Base-by-base conservation (phyloP, 371 early-diverging fungal genomes). In the Polyrhizophydium stewartii region DNA sequence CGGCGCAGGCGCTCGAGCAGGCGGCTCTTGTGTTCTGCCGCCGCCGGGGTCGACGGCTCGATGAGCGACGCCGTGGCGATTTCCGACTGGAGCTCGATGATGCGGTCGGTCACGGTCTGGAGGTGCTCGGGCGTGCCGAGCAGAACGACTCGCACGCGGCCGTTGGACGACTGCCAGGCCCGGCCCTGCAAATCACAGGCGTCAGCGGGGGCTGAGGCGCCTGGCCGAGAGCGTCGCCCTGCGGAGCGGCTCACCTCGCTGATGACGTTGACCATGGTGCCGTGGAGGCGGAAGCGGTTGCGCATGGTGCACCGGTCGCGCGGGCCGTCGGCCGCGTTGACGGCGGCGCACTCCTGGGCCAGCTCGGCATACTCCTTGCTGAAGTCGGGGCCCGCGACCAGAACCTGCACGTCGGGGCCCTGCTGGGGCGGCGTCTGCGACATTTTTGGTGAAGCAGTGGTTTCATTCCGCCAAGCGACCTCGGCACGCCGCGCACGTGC, bases 211-310 rank as follows among this genome's bases (percentile, higher is more conserved):
- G n/a, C n/a, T n/a, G n/a, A n/a, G n/a, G n/a, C 3, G 3, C 35
- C 35, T 7, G 7, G 35, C 7, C 35, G 13, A 3, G 3, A 3
- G 35, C 7, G 7, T 35, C 35, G 35, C 13, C 9, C 45, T 17
- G 17, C 0, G 33, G 45, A 25, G 13, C 7, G 22, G 1, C 50
- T 47, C 38, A 60, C 61, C 21, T 31, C 53, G 33, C 24, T 31
- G 12, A 53, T 41, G n/a, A 60, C 61, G 27, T 53, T 60, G 53
- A 46, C 46, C 38, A 35, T 51, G 12, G 53, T 53, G 22, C 37
- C 30, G 17, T 51, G 30, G 19, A 60, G 61, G 9, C 53, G 61
- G 53, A 60, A 60, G 55, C 46, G 37, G 1, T 52, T 60, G 53
- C 52, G 61, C 25, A 60, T 35, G 9, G 33, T 7, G 37, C 56